A percentile compares a stretch with the other conserved stretches of the same genome.
phyloP scores from a whole-genome alignment of 1,284 basidiomycete genomes.

The Vanrija pseudolonga region DNA sequence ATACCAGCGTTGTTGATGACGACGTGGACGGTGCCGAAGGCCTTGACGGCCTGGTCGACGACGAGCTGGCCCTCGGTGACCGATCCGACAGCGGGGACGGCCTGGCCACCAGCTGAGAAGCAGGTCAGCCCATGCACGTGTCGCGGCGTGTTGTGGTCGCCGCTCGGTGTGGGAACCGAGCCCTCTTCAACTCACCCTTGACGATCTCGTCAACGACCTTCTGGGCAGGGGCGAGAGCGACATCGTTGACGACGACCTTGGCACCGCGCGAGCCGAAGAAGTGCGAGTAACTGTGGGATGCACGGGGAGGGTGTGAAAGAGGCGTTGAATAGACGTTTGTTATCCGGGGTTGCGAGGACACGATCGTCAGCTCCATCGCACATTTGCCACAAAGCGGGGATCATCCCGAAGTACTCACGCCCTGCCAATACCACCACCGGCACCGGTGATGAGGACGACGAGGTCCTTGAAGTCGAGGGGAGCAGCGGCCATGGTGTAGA shows the following conservation, averaged over 20 bases:
- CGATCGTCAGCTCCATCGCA: neutral
- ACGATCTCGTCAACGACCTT: conserved; percentile 88
- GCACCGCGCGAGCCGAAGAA: conserved; percentile 88
- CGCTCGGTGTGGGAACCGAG: neutral
- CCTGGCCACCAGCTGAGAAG: conserved; percentile 76
- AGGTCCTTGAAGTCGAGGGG: conserved; percentile 71
- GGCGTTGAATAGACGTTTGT: neutral
- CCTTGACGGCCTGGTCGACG: conserved; percentile 76
- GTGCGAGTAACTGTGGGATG: conserved; percentile 70
- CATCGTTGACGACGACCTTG: conserved; percentile 93
- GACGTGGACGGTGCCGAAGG: conserved; percentile 77
- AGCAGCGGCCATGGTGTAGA: conserved; percentile 6
- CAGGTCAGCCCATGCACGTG: neutral
- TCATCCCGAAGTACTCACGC: conserved; percentile 57
- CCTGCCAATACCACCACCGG: conserved; percentile 89
- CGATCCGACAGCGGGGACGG: conserved; percentile 80
- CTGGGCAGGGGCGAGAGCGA: conserved; percentile 82
- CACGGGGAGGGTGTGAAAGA: neutral
- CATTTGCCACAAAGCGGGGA: neutral
- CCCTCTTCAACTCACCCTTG: conserved; percentile 57
- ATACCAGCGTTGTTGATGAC: conserved; percentile 98
- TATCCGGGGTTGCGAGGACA: neutral
- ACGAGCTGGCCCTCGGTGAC: conserved; percentile 84
- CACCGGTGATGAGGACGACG: conserved; percentile 91
- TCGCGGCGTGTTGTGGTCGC: neutral